Base-by-base conservation (phyloP, 164 flowering plant species). In the Piper betle region DNA sequence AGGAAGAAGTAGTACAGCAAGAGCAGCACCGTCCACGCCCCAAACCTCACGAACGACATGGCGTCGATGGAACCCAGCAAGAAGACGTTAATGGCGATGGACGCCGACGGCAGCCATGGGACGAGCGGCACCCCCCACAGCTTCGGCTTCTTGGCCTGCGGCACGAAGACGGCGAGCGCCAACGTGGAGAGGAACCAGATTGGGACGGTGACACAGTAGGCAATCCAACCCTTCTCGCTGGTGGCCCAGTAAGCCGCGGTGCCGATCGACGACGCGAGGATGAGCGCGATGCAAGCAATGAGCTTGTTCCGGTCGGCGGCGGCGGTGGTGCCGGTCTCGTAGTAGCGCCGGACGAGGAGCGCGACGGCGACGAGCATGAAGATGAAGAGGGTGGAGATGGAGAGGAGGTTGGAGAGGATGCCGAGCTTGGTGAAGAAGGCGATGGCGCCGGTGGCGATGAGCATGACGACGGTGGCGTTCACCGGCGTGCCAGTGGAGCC, bases 61-160 rank as follows among this genome's bases (percentile, higher is more conserved):
- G 38, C 52, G 55, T 80, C 85, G 2, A 85, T 69, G 3, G 91
- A 83, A 0, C 88, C 86, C 18, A 85, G 60, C n/a, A 85, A 67
- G 68, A 85, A 85, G 5, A 83, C 58, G 64, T 85, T 85, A 39
- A 82, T 72, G 4, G 75, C 75, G 2, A 85, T 77, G 0, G 75
- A 74, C 1, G 70, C 66, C 0, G 88, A 81, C 7, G 91, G 86
- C 54, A 85, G 57, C 86, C 84, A 85, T 1, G 87, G 86, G 38
- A 83, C 77, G 53, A 80, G 55, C 4, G 87, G 91, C 6, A 70
- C 78, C 2, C 88, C 91, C 91, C 91, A 83, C 37, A 75, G 41
- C 71, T 76, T 79, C 0, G 88, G 84, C 18, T 63, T 33, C 59
- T 74, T 63, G 0, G 84, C 85, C 15, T 78, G 71, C 0, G 78